phyloP scores from a whole-genome alignment of 139 green algal species.

The Chlorella vulgaris region DNA sequence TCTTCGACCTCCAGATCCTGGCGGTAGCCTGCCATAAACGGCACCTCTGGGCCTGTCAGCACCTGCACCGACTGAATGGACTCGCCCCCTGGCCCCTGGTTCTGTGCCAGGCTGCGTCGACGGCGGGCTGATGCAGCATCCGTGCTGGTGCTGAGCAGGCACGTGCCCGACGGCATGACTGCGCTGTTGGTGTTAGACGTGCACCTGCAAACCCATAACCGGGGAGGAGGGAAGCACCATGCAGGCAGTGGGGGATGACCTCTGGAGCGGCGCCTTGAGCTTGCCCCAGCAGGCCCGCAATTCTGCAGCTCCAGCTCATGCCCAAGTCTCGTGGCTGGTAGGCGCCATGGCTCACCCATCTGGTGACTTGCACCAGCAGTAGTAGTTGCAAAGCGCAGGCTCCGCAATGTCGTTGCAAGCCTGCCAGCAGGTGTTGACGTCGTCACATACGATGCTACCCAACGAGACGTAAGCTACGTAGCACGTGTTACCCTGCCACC shows the following conservation, averaged over 20 bases:
- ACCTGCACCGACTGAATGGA: neutral
- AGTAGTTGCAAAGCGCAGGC: neutral
- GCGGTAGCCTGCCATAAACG: neutral
- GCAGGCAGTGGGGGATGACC: too few relatives aligned
- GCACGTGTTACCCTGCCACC: neutral
- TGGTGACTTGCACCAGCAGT: neutral
- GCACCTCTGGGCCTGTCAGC: neutral
- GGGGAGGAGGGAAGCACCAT: too few relatives aligned
- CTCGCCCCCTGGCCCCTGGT: neutral
- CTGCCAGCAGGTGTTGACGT: neutral
- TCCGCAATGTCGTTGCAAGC: neutral
- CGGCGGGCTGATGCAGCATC: neutral
- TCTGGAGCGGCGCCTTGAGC: too few relatives aligned
- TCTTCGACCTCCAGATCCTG: neutral
- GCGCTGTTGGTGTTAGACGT: too few relatives aligned
- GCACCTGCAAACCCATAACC: too few relatives aligned
- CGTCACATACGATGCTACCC: neutral
- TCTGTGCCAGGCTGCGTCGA: neutral
- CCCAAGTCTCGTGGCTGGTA: too few relatives aligned
- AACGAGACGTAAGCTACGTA: neutral
- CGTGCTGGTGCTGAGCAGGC: neutral
- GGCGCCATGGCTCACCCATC: neutral
- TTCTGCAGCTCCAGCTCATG: too few relatives aligned
- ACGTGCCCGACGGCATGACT: neutral
- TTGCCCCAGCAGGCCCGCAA: too few relatives aligned